Conservation (phyloP, 1,139 yeast genomes). For the Saccharomycopsis hybrid region DNA sequence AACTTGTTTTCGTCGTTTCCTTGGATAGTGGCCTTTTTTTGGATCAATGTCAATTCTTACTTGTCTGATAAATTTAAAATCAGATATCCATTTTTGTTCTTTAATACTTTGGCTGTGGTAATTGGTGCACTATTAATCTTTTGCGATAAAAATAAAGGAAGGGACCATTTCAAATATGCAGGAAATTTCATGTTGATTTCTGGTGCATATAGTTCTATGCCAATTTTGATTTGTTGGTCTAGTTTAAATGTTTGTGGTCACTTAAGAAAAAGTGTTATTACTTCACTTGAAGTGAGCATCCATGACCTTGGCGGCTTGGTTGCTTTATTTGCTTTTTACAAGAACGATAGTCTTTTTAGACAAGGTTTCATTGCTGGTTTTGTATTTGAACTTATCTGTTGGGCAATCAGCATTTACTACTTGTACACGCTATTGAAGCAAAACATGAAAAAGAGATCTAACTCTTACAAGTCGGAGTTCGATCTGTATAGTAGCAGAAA, state of each 20-base stretch:
- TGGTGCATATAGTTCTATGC: slow-evolving; percentile 64
- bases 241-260: slow-evolving; percentile 63
- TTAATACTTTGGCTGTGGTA: slow-evolving; percentile 38
- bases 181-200: slow-evolving; percentile 57
- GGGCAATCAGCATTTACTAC: slow-evolving; percentile 31
- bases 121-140: slow-evolving; percentile 50
- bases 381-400: slow-evolving; percentile 40
- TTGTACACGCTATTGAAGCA: slow-evolving; percentile 31
- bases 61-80: slow-evolving; percentile 42
- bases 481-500: slow-evolving; percentile 34
- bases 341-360: slow-evolving; percentile 40
- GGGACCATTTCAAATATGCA: slow-evolving; percentile 42
- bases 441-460: slow-evolving; percentile 33
- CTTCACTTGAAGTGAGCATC: slow-evolving; percentile 66
- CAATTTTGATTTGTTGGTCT: slow-evolving; percentile 60
- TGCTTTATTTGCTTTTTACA: slow-evolving; percentile 55
- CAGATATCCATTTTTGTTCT: slow-evolving; percentile 44
- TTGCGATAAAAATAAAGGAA: slow-evolving; percentile 32
- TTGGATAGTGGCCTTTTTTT: slow-evolving; percentile 52
- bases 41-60: slow-evolving; percentile 39
- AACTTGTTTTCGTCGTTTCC: slow-evolving; percentile 68
- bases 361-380: slow-evolving; percentile 45
- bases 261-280: slow-evolving; percentile 55
- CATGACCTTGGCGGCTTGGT: slow-evolving; percentile 74
- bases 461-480: slow-evolving; percentile 32